Base-by-base conservation (phyloP, 345 rosid species). In the Salix purpurea region DNA sequence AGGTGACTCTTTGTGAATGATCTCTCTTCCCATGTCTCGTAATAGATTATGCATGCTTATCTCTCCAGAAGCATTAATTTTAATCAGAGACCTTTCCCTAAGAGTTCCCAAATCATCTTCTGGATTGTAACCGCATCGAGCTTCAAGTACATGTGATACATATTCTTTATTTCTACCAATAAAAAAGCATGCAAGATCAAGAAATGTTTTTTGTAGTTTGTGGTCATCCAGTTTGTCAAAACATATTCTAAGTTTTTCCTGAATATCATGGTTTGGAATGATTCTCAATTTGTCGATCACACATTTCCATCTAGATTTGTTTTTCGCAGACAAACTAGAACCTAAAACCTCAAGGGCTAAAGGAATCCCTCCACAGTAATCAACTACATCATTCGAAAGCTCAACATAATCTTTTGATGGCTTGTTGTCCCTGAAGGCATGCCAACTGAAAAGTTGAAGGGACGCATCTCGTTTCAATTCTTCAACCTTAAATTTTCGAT, bases 331-430 rank as follows among this genome's bases (percentile, higher is more conserved):
- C 16, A 76, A 42, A 52, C 37, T 68, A 19, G 73, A 67, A 42
- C 78, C 78, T 37, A 76, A 62, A 39, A 76, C 68, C 44, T 67
- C 26, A n/a, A 76, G 54, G 23, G 79, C 74, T n/a, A 76, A 30
- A 2, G 79, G 79, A 58, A 76, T 67, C 5, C 79, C 79, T 11
- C 37, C 21, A 42, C 69, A 58, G 44, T 50, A 34, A 10, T 58
- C 5, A 2, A 76, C n/a, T 0, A 71, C 79, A 18, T 12, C 70
- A 24, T 23, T 18, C 3, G 60, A 69, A 39, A 36, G 16, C n/a
- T 68, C 26, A 23, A 39, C 18, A 69, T 16, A 39, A 62, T 14
- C 74, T 54, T 42, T 39, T 23, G 7, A 3, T 6, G 61, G 74
- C 42, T 69, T 40, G 2, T 44, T 40, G 12, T 76, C 58, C 56